A percentile compares a stretch with the other conserved stretches of the same genome.
Conservation (phyloP, 805 yeast genomes). For the Candida fluviatilis region DNA sequence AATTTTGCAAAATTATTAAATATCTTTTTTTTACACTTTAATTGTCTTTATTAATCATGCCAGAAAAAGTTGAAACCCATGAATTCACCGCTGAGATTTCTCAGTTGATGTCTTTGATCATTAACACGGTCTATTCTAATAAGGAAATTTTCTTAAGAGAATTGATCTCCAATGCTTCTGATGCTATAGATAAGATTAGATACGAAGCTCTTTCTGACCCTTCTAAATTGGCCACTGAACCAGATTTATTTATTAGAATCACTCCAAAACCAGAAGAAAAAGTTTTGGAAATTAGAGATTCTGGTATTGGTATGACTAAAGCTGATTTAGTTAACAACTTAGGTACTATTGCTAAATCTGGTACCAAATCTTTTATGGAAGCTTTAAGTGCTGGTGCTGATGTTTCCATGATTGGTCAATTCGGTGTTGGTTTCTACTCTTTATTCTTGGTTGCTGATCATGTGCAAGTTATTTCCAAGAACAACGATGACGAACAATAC, state of each 20-base stretch:
- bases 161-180: slow-evolving; percentile 96
- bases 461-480: slow-evolving; percentile 96
- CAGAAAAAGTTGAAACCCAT: slow-evolving; percentile 70
- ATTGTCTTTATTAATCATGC: slow-evolving; percentile 29
- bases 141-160: slow-evolving; percentile 99
- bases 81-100: slow-evolving; percentile 99
- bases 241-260: slow-evolving; percentile 94
- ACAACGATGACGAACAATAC: slow-evolving; percentile 99
- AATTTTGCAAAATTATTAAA: not conserved
- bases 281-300: slow-evolving; percentile 94
- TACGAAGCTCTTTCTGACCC: slow-evolving; percentile 95
- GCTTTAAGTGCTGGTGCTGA: slow-evolving; percentile 99
- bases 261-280: slow-evolving; percentile 95
- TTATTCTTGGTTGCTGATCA: slow-evolving; percentile 98
- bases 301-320: slow-evolving; percentile 99
- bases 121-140: slow-evolving; percentile 99
- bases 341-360: slow-evolving; percentile 99
- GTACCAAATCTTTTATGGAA: slow-evolving; percentile 99
- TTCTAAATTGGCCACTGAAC: slow-evolving; percentile 86
- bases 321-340: slow-evolving; percentile 97
- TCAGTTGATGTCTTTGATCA: slow-evolving; percentile 99
- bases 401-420: slow-evolving; percentile 99
- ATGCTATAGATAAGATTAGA: slow-evolving; percentile 98
- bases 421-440: slow-evolving; percentile 99
- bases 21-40: slow-evolving; percentile 3